Percentiles rank a stretch among this genome's conserved stretches.
Evolutionary conservation across 768 basidiomycete species (phyloP).

Genomic region (Phlebiopsis gigantea): DNA sequence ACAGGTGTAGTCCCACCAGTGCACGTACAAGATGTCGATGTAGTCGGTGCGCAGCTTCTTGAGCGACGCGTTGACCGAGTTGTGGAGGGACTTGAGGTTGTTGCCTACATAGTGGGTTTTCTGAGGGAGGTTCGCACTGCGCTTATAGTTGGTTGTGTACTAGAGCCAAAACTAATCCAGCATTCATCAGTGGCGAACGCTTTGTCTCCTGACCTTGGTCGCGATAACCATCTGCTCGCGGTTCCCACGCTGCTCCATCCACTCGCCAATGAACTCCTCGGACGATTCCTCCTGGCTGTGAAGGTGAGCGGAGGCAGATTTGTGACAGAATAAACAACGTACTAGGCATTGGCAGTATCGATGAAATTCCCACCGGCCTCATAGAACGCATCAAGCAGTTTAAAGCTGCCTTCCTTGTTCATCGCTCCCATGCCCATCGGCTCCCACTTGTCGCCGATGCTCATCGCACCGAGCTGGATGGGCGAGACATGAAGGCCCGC

Average conservation of each 20-base stretch:
- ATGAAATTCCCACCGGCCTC: slow-evolving; percentile 27
- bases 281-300: slow-evolving; percentile 29
- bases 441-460: slow-evolving; percentile 34
- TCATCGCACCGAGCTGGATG: slow-evolving; percentile 34
- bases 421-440: slow-evolving; percentile 26
- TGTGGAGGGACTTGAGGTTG: slow-evolving; percentile 28
- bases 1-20: slow-evolving; percentile 40
- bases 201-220: slow-evolving; percentile 18
- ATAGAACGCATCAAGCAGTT: slow-evolving; percentile 34
- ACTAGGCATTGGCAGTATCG: slow-evolving; percentile 27
- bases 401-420: slow-evolving; percentile 31
- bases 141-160: slow-evolving; percentile 25
- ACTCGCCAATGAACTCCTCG: slow-evolving; percentile 37
- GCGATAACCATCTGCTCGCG: slow-evolving; percentile 33
- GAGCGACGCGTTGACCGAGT: slow-evolving; percentile 31
- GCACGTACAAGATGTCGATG: slow-evolving; percentile 54
- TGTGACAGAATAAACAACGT: neutral
- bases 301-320: neutral
- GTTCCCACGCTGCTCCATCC: slow-evolving; percentile 31
- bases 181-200: neutral
- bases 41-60: slow-evolving; percentile 53
- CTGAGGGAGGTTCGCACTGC: slow-evolving; percentile 15
- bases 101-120: slow-evolving; percentile 39
- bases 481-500: slow-evolving; percentile 35
- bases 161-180: slow-evolving; percentile 3